These are phyloP conservation scores for Vigna mungo DNA, from an alignment of 306 rosid genomes.

Conservation along the genomic window DNA sequence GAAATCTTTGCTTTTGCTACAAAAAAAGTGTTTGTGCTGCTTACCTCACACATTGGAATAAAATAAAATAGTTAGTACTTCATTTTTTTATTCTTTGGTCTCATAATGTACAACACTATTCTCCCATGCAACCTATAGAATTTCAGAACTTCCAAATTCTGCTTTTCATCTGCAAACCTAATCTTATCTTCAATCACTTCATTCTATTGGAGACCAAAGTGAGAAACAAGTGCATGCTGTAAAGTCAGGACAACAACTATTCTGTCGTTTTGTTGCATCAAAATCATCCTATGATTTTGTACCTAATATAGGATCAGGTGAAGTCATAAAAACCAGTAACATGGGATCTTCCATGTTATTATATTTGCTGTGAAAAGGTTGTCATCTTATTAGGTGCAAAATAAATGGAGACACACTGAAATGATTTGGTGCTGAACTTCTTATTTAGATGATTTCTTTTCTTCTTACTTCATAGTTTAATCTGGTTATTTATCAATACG, in stretches of 20 bases:
- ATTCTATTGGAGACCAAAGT: background rate
- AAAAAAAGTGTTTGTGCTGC: conserved; percentile 8
- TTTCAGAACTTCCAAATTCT: conserved; percentile 27
- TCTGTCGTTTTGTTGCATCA: background rate
- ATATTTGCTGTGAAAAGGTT: background rate
- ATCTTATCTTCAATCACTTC: background rate
- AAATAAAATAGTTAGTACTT: background rate
- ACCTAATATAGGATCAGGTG: conserved; percentile 10
- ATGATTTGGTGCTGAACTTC: background rate
- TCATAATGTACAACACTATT: too few species aligned
- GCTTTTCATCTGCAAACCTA: conserved; percentile 22
- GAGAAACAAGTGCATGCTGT: conserved; percentile 1
- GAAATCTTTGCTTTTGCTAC: conserved; percentile 3
- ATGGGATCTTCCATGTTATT: background rate
- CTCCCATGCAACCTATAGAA: background rate
- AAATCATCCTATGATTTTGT: background rate
- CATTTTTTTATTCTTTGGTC: too few species aligned
- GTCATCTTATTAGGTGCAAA: background rate
- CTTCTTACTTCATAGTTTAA: background rate
- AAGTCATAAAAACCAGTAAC: background rate
- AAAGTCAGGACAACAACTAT: background rate
- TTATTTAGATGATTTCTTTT: background rate
- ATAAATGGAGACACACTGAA: background rate
- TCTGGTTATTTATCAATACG: background rate
- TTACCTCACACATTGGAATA: conserved; percentile 8